phyloP scores from a whole-genome alignment of 1,284 basidiomycete species.

The Bjerkandera adusta region DNA sequence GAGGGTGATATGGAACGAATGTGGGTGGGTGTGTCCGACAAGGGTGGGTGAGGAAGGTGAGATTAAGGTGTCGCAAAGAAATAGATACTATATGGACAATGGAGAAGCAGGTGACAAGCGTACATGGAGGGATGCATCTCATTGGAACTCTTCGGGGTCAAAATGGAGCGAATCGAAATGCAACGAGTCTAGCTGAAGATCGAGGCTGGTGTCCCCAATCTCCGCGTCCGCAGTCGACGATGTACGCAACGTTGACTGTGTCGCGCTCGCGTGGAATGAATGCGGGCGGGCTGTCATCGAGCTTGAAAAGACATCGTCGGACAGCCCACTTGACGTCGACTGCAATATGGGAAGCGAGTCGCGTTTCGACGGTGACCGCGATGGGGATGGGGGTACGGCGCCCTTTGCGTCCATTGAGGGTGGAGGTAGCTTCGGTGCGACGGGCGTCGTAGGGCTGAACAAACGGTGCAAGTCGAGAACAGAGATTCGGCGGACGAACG shows the following conservation, averaged over 20 bases:
- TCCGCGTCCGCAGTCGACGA: slow-evolving; percentile 6
- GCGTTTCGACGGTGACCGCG: slow-evolving; percentile 4
- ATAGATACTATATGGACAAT: not conserved
- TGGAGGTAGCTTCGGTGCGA: slow-evolving; percentile 6
- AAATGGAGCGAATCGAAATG: slow-evolving; percentile 68
- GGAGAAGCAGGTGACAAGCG: slow-evolving; percentile 3
- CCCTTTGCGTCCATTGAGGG: not conserved
- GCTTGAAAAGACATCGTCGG: slow-evolving; percentile 9
- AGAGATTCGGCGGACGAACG: slow-evolving; percentile 30
- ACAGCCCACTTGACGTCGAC: slow-evolving; percentile 5
- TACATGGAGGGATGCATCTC: slow-evolving; percentile 2
- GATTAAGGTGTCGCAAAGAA: not conserved
- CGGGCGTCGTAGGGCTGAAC: slow-evolving; percentile 21
- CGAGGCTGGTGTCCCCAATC: slow-evolving; percentile 41
- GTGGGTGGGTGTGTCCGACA: no score
- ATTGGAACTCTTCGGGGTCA: slow-evolving; percentile 51
- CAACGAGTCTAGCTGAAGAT: slow-evolving; percentile 66
- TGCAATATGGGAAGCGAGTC: slow-evolving; percentile 11
- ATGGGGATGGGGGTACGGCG: slow-evolving; percentile 9
- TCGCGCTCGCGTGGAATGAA: slow-evolving; percentile 11
- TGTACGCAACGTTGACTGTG: slow-evolving; percentile 3
- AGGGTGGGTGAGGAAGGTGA: not conserved
- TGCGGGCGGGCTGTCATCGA: slow-evolving; percentile 8
- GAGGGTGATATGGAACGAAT: no score
- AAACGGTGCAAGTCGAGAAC: slow-evolving; percentile 31